Conservation (phyloP, 2,329 filamentous ascomycete species). For the Chaetothyriales sp. region DNA sequence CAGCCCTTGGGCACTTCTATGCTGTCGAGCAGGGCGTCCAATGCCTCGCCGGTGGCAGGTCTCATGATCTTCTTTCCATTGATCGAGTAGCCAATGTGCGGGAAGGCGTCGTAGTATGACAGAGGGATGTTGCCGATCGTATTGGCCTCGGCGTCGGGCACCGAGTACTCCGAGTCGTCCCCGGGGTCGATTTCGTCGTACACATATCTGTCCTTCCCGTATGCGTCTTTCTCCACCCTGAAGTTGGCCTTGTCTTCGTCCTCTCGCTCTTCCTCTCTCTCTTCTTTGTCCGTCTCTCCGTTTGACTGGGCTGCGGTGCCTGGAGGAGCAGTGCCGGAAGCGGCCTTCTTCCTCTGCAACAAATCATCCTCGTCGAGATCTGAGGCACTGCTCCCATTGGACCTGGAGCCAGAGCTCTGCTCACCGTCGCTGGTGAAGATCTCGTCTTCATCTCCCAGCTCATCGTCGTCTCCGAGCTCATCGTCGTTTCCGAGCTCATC, state of each 20-base stretch:
- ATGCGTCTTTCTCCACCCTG: conserved; percentile 62
- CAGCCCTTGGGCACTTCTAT: conserved; percentile 95
- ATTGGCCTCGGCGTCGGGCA: conserved; percentile 64
- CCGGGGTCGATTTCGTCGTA: conserved; percentile 89
- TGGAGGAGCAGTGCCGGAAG: conserved; percentile 1
- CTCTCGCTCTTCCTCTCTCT: conserved; percentile 21
- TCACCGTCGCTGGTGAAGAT: neutral
- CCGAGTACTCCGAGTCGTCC: conserved; percentile 92
- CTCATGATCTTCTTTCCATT: conserved; percentile 97
- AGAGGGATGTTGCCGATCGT: conserved; percentile 92
- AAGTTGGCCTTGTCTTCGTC: conserved; percentile 39
- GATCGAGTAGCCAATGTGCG: conserved; percentile 97
- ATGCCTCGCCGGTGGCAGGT: conserved; percentile 79
- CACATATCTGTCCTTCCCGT: conserved; percentile 78
- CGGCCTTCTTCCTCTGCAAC: conserved; percentile 1
- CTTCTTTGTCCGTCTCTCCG: conserved; percentile 6
- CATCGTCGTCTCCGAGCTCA: conserved; percentile 30
- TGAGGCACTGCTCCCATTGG: conserved; percentile 14
- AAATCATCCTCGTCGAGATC: neutral
- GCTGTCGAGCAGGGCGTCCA: conserved; percentile 87
- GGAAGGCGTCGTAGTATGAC: conserved; percentile 92
- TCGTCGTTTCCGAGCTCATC: no score
- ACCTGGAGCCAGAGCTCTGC: neutral
- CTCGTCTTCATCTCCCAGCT: conserved; percentile 24
- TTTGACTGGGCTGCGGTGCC: neutral